A percentile compares a stretch with the other conserved stretches of the same genome.
Conservation (phyloP, 2,329 filamentous ascomycete species). For the Claviceps purpurea region DNA sequence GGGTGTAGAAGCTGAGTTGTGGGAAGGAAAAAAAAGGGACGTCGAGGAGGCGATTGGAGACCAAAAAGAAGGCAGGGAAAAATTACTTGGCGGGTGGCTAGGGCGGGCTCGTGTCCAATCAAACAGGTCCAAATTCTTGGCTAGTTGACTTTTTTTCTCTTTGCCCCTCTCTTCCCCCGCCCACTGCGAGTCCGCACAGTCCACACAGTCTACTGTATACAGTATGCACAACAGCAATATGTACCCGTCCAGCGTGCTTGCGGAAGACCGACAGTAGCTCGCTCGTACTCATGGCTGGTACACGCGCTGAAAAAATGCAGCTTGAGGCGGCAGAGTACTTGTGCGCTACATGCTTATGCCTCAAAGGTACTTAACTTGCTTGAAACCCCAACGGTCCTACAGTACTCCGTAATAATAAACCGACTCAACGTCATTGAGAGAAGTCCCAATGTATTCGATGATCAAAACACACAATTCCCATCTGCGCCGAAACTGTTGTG, state of each 20-base stretch:
- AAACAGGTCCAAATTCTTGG: neutral
- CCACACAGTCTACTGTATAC: no score
- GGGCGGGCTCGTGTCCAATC: slow-evolving; percentile 18
- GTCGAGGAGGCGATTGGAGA: slow-evolving; percentile 13
- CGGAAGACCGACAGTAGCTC: neutral
- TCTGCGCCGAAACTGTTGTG: no score
- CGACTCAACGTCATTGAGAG: no score
- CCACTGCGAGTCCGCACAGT: neutral
- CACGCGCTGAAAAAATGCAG: neutral
- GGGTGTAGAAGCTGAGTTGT: slow-evolving; percentile 18
- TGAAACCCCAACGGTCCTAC: neutral
- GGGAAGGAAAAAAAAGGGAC: slow-evolving; percentile 18
- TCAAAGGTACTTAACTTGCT: neutral
- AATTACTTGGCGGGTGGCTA: slow-evolving; percentile 19
- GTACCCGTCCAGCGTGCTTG: no score
- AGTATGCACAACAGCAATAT: no score
- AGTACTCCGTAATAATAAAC: no score
- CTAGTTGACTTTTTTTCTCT: slow-evolving; percentile 4
- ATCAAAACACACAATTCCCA: no score
- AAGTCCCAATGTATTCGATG: no score
- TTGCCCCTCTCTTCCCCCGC: neutral
- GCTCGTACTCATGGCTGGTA: neutral
- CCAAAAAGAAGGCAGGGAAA: slow-evolving; percentile 21
- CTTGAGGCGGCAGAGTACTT: neutral
- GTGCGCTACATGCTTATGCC: neutral